Conservation (phyloP, 1,139 yeast genomes). For the Entelexis sorbosivorans region DNA sequence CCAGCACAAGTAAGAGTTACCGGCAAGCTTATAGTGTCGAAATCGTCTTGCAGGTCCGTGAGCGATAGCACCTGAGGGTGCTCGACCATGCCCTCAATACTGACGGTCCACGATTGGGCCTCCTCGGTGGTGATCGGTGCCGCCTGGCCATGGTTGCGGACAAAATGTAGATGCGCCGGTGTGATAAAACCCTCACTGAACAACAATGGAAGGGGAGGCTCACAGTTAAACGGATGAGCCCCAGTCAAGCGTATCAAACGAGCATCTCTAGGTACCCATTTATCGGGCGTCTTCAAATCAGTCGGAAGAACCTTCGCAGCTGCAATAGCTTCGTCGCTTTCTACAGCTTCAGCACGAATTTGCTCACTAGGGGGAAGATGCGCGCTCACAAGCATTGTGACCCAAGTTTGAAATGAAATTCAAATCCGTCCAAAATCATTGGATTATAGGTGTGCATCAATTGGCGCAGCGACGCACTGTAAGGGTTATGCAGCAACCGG, state of each 20-base stretch:
- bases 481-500: background rate
- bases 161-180: slow-evolving; percentile 30
- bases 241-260: slow-evolving; percentile 31
- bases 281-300: slow-evolving; percentile 29
- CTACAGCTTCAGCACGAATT: background rate
- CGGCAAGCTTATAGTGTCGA: slow-evolving; percentile 29
- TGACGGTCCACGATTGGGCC: slow-evolving; percentile 27
- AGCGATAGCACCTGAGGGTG: slow-evolving; percentile 26
- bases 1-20: slow-evolving; percentile 33
- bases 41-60: slow-evolving; percentile 25
- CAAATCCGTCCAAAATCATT: background rate
- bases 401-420: background rate
- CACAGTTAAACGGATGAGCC: slow-evolving; percentile 31
- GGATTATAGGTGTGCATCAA: background rate
- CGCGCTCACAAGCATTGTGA: background rate
- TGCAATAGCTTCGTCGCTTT: background rate
- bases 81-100: slow-evolving; percentile 29
- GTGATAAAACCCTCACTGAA: slow-evolving; percentile 30
- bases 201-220: slow-evolving; percentile 28
- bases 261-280: slow-evolving; percentile 29
- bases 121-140: slow-evolving; percentile 24
- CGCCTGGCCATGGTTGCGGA: slow-evolving; percentile 32
- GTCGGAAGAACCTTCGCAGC: background rate
- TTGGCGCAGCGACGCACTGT: background rate
- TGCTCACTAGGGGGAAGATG: background rate